Evolutionary conservation across 2,329 filamentous ascomycete species (phyloP), one percentile per base, ranked within the genome.

Genomic region (Ophiostoma populinum): DNA sequence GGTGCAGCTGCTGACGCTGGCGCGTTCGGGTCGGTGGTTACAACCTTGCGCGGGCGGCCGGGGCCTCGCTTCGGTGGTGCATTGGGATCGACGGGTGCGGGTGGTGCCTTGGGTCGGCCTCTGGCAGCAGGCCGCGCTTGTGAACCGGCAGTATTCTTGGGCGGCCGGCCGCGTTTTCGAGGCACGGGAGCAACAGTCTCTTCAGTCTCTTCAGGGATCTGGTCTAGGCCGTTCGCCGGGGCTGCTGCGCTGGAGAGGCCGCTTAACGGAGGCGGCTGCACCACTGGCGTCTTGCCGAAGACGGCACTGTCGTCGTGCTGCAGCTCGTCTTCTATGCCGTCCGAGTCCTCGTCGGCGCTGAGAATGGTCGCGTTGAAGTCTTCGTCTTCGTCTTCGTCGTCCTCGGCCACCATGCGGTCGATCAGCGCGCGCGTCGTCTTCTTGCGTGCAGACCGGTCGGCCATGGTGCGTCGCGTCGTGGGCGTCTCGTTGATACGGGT

Each of bases 371-470:
- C 63, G 2, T 74, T 76, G 19, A 90, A 59, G 34, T 79, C 72
- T 5, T 76, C 75, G 11, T 73, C 77, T 46, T 80, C 80, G 19
- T 83, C 78, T 31, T 85, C 77, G 47, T 72, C 77, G 18, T 65
- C 67, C 13, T 68, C 73, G 15, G 67, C 64, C 9, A 79, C 62
- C 6, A 75, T 73, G 28, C 75, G 74, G 49, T 86, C 74, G 24
- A 92, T 75, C 34, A 94, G 58, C 4, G 73, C 70, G 34, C 75
- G 67, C 16, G 79, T 80, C 51, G 81, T 92, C 62, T 93, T 94
- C 49, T 75, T 75, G 47, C 80, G 73, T 2, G 86, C 87, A 5
- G 86, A 94, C 32, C 80, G 74, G 55, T 94, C 83, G 15, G 79
- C 79, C 43, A 81, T 79, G 42, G 67, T 70, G 27, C 67, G 63